Conservation (phyloP, 192 early-diverging fungal genomes). For the Ramicandelaber brevisporus region DNA sequence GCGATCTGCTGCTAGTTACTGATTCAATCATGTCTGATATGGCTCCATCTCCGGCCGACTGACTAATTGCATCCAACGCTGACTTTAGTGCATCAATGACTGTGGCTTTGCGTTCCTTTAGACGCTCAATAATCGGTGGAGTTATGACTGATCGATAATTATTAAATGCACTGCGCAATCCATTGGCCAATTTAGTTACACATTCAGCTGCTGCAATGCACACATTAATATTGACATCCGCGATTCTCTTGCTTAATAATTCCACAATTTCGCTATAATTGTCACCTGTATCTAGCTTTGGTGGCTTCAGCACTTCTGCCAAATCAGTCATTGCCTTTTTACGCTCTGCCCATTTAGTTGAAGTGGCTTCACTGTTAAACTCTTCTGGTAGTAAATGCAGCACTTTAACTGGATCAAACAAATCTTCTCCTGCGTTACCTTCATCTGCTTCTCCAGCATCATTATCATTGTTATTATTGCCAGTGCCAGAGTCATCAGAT, state of each 20-base stretch:
- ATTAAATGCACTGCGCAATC: slow-evolving; percentile 52
- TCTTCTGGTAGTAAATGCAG: slow-evolving; percentile 56
- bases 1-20: slow-evolving; percentile 27
- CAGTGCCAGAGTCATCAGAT: slow-evolving; percentile 6
- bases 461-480: slow-evolving; percentile 11
- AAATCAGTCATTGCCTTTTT: slow-evolving; percentile 71
- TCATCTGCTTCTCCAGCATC: slow-evolving; percentile 27
- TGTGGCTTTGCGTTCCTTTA: slow-evolving; percentile 83
- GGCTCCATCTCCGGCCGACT: slow-evolving; percentile 19
- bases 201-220: slow-evolving; percentile 55
- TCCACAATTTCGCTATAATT: slow-evolving; percentile 59
- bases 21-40: slow-evolving; percentile 53
- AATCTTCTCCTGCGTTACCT: slow-evolving; percentile 47
- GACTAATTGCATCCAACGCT: slow-evolving; percentile 66
- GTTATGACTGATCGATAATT: slow-evolving; percentile 46
- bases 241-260: slow-evolving; percentile 59
- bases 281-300: slow-evolving; percentile 48
- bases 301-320: slow-evolving; percentile 33
- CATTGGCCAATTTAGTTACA: slow-evolving; percentile 53
- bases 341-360: slow-evolving; percentile 91
- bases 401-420: slow-evolving; percentile 80
- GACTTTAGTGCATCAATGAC: slow-evolving; percentile 60
- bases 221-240: slow-evolving; percentile 73
- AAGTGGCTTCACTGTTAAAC: slow-evolving; percentile 33
- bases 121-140: slow-evolving; percentile 57